Evolutionary conservation across 768 basidiomycete genomes (phyloP).

Genomic region (Boletus rex-veris): DNA sequence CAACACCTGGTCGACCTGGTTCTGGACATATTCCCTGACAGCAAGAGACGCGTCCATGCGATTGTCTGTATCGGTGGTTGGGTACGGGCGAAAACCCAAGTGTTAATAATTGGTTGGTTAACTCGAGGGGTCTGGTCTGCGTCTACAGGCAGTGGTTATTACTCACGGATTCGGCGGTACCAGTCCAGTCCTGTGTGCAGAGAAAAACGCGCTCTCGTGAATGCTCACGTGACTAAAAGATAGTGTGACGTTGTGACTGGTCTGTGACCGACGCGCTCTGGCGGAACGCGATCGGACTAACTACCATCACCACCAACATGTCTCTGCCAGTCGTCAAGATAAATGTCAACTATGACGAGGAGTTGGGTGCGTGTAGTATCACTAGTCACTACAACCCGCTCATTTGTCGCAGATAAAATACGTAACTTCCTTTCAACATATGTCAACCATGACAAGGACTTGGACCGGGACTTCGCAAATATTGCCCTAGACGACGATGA

Average conservation of each 20-base stretch:
- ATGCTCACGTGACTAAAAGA: constrained; percentile 12
- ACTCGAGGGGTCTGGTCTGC: no score
- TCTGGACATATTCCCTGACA: constrained; percentile 13
- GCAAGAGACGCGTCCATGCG: constrained; percentile 5
- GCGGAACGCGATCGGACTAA: constrained; percentile 14
- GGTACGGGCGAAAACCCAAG: no score
- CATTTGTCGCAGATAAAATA: constrained; percentile 54
- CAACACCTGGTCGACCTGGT: constrained; percentile 9
- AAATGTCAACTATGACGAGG: constrained; percentile 63
- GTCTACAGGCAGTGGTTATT: no score
- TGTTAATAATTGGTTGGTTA: no score
- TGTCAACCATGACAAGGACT: constrained; percentile 60
- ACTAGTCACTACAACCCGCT: neutral
- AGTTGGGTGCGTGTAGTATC: constrained; percentile 50
- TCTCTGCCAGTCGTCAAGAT: constrained; percentile 61
- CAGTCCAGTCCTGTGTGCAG: no score
- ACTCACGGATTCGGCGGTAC: no score
- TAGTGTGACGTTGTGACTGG: constrained; percentile 15
- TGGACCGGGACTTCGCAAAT: constrained; percentile 63
- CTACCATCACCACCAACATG: constrained; percentile 44
- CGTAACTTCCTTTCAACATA: constrained; percentile 67
- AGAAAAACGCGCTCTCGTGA: neutral
- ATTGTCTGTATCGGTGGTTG: no score
- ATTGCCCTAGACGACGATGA: constrained; percentile 61
- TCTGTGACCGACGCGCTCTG: constrained; percentile 28